Conservation (phyloP, 768 basidiomycete species). For the Trametes maxima region DNA sequence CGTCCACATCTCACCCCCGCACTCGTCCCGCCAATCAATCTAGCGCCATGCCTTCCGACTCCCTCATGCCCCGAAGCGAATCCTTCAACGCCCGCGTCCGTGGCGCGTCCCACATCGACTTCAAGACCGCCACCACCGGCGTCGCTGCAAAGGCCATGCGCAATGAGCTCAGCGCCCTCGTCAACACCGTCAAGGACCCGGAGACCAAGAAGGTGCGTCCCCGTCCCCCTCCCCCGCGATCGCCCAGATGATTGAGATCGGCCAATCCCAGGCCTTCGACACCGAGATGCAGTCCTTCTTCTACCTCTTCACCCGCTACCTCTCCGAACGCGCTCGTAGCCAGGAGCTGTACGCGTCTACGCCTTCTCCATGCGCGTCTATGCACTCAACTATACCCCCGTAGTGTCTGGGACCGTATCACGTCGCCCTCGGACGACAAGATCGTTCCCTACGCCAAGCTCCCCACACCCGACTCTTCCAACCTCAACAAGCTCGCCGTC, state of each 20-base stretch:
- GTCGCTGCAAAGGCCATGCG: slow-evolving; percentile 89
- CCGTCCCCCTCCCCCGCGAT: slow-evolving; percentile 9
- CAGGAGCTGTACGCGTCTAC: slow-evolving; percentile 72
- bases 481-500: slow-evolving; percentile 91
- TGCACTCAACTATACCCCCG: background rate
- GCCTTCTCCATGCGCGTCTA: slow-evolving; percentile 4
- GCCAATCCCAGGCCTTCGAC: slow-evolving; percentile 70
- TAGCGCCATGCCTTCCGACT: slow-evolving; percentile 40
- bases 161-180: slow-evolving; percentile 95
- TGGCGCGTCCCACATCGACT: slow-evolving; percentile 85
- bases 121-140: slow-evolving; percentile 89
- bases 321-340: slow-evolving; percentile 48
- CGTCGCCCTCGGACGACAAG: slow-evolving; percentile 83
- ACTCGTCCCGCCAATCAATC: slow-evolving; percentile 39
- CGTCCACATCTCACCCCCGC: slow-evolving; percentile 22
- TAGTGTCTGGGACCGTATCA: slow-evolving; percentile 53
- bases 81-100: slow-evolving; percentile 73
- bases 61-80: slow-evolving; percentile 61
- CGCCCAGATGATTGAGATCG: slow-evolving; percentile 15
- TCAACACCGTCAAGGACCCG: slow-evolving; percentile 79
- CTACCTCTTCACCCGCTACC: slow-evolving; percentile 93
- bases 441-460: slow-evolving; percentile 83
- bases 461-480: slow-evolving; percentile 55
- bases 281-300: slow-evolving; percentile 97
- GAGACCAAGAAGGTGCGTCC: slow-evolving; percentile 74